Evolutionary conservation across 2,329 filamentous ascomycete species (phyloP).

Genomic region (Coniochaeta pulveracea): DNA sequence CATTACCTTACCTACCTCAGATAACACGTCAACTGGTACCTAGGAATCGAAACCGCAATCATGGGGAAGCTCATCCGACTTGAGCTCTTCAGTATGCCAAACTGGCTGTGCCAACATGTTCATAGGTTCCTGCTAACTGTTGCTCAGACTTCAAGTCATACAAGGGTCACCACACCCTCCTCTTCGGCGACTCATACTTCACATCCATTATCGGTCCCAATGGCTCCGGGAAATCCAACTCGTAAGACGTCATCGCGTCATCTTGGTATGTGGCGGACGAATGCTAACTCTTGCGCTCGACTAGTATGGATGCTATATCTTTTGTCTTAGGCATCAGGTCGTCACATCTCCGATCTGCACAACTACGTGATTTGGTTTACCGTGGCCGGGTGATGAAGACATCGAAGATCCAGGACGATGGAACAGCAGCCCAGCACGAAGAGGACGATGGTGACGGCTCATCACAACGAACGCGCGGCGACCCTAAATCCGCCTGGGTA

Average conservation of each 20-base stretch:
- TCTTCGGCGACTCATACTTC: constrained; percentile 97
- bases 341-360: constrained; percentile 88
- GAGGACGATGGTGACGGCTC: constrained; percentile 47
- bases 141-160: constrained; percentile 93
- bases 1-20: too few relatives aligned
- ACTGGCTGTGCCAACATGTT: constrained; percentile 1
- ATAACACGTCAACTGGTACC: too few relatives aligned
- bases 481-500: constrained; percentile 94
- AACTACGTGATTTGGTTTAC: constrained; percentile 91
- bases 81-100: constrained; percentile 73
- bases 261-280: constrained; percentile 1
- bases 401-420: constrained; percentile 85
- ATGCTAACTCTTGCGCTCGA: constrained; percentile 1
- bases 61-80: constrained; percentile 97
- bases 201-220: constrained; percentile 99
- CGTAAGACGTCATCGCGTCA: constrained; percentile 41
- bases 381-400: constrained; percentile 87
- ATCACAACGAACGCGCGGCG: constrained; percentile 54
- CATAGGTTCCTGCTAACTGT: constrained; percentile 7
- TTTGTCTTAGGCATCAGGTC: constrained; percentile 98
- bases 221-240: constrained; percentile 98
- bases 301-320: constrained; percentile 95
- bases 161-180: constrained; percentile 86
- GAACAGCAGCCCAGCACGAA: constrained; percentile 54
- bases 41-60: too few relatives aligned